A percentile compares a stretch with the other conserved stretches of the same genome.
Conservation (phyloP, 495 filamentous ascomycete species). For the Penicillium lividum region DNA sequence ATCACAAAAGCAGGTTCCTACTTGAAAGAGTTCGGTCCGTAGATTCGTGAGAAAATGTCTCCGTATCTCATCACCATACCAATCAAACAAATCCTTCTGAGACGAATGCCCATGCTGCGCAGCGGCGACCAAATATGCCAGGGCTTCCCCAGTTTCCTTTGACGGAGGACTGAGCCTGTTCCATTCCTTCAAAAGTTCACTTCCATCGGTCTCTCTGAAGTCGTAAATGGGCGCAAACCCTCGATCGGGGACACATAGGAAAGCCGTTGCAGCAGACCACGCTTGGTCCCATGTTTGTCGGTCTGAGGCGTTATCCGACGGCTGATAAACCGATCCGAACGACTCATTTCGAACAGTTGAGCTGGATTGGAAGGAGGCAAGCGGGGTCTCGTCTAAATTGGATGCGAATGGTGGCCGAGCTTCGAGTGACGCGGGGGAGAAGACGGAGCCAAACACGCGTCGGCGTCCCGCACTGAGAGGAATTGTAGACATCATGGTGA, state of each 20-base stretch:
- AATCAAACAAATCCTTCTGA: constrained; percentile 40
- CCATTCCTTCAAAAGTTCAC: constrained; percentile 30
- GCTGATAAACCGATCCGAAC: constrained; percentile 10
- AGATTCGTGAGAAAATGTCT: constrained; percentile 52
- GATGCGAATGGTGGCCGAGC: constrained; percentile 17
- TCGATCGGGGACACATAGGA: constrained; percentile 55
- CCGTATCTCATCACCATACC: constrained; percentile 56
- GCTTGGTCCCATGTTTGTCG: constrained; percentile 65
- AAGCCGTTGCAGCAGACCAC: constrained; percentile 67
- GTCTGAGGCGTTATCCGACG: constrained; percentile 35
- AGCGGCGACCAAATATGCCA: constrained; percentile 43
- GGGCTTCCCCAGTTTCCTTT: constrained; percentile 35
- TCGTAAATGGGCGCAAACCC: constrained; percentile 30
- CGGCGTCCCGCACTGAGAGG: constrained; percentile 38
- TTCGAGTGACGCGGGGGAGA: constrained; percentile 47
- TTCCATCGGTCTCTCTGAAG: constrained; percentile 28
- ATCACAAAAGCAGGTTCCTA: constrained; percentile 20
- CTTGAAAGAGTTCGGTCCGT: constrained; percentile 37
- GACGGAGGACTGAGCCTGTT: constrained; percentile 35
- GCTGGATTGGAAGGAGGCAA: constrained; percentile 21
- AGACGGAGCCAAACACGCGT: constrained; percentile 54
- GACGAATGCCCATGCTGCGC: constrained; percentile 2
- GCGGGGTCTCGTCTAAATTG: constrained; percentile 18
- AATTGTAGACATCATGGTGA: constrained; percentile 27
- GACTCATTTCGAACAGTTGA: constrained; percentile 25